A percentile compares a stretch with the other conserved stretches of the same genome.
Conservation (phyloP, 2,329 filamentous ascomycete species). For the Colletotrichum acutatum region DNA sequence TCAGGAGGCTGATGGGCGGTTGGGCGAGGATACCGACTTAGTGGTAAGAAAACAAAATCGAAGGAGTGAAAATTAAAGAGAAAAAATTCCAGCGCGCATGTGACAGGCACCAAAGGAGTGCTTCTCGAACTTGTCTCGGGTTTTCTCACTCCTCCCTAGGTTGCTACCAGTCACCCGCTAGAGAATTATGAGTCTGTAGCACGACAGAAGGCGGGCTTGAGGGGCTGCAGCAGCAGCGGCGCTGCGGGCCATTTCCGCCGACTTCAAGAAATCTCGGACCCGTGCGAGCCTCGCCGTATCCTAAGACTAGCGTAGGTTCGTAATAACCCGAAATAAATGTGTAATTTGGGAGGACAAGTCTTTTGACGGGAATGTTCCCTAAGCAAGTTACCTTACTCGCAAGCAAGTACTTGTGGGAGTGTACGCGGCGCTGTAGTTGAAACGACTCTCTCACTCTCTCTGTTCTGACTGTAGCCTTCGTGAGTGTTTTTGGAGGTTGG, state of each 20-base stretch:
- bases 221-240: background rate
- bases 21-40: background rate
- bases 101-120: slow-evolving; percentile 12
- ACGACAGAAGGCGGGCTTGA: background rate
- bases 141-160: background rate
- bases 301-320: background rate
- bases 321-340: background rate
- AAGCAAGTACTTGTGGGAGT: background rate
- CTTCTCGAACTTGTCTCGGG: background rate
- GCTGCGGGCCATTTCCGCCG: slow-evolving; percentile 8
- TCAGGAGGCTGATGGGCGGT: slow-evolving; percentile 8
- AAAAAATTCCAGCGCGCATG: slow-evolving; percentile 16
- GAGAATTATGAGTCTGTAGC: background rate
- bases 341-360: background rate
- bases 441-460: too few species aligned
- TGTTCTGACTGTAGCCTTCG: too few species aligned
- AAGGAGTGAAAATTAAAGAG: background rate
- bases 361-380: background rate
- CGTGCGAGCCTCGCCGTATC: background rate
- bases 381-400: background rate
- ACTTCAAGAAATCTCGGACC: background rate
- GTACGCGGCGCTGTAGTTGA: background rate
- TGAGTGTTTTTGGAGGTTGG: background rate
- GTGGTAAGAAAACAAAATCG: background rate
- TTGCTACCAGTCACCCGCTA: background rate